Base-by-base conservation (phyloP, 805 yeast genomes). In the Maudiozyma turicensis region DNA sequence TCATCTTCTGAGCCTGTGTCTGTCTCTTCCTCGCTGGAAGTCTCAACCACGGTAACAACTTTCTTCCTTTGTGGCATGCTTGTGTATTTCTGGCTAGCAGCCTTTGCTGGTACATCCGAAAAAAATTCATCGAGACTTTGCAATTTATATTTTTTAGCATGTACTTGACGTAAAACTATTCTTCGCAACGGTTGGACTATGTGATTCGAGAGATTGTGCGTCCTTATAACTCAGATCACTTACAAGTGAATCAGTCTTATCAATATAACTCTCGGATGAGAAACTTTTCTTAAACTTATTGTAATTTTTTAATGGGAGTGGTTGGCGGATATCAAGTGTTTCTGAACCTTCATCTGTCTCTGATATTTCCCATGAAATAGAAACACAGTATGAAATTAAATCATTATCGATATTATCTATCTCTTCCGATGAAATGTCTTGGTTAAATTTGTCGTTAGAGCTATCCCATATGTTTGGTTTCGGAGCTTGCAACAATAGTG, bases 91-190 rank as follows among this genome's bases (percentile, higher is more conserved):
- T 55, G 57, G 11, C 14, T 30, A 4, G 26, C 8, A n/a, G 51
- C 41, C 31, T 48, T 52, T 2, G 58, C 54, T 15, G 72, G 66
- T 11, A 75, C 67, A 51, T 74, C 74, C 2, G 77, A 84, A 56
- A 90, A 81, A 63, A 90, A 90, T 52, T 90, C 98, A 59, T 90
- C 97, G 50, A 90, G 68, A 50, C 90, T 84, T 63, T 87, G 95
- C 38, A 85, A 65, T 51, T 78, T 76, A 58, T 80, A 82, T 48
- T 70, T 72, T 53, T 65, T 69, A 10, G 65, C 68, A n/a, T 32
- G 57, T 56, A 15, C 58, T 45, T 5, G 60, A 53, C 1, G 54
- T 48, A 26, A 61, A 54, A 6, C 45, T 41, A 11, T 52, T 20
- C 11, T 30, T 28, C 14, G 30, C 20, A 7, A 13, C 38, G 13